Evolutionary conservation across 768 basidiomycete genomes (phyloP).

Genomic region (Trametes cinnabarina): DNA sequence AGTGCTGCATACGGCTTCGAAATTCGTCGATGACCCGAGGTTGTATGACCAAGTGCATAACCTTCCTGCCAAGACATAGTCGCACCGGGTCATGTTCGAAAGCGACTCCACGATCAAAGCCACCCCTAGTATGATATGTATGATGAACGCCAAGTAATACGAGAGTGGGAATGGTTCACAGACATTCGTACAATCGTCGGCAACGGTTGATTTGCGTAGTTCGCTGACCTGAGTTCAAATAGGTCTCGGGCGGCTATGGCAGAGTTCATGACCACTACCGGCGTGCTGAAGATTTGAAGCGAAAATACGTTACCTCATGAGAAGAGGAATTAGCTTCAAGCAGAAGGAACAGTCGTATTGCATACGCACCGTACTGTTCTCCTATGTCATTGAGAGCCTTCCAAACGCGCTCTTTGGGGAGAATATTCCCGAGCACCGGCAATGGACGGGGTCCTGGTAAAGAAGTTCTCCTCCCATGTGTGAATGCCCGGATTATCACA

Average conservation of each 20-base stretch:
- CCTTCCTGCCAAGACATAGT: neutral
- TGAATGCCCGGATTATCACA: too few species aligned
- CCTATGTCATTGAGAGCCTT: neutral
- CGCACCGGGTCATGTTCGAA: slow-evolving; percentile 6
- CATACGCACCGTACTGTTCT: neutral
- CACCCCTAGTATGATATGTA: neutral
- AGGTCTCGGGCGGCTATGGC: slow-evolving; percentile 29
- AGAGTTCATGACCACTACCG: slow-evolving; percentile 30
- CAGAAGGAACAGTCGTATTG: neutral
- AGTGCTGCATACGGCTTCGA: neutral
- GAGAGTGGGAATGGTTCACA: too few species aligned
- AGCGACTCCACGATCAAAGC: slow-evolving; percentile 12
- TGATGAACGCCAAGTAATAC: too few species aligned
- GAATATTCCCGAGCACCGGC: slow-evolving; percentile 1
- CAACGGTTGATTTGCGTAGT: slow-evolving; percentile 26
- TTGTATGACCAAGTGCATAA: slow-evolving; percentile 2
- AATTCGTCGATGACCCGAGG: neutral
- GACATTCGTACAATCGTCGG: slow-evolving; percentile 10
- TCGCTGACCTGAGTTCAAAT: slow-evolving; percentile 28
- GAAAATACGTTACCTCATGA: slow-evolving; percentile 20
- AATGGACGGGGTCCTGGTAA: neutral
- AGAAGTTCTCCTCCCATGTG: too few species aligned
- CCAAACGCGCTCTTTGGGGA: neutral
- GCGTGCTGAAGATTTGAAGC: slow-evolving; percentile 21
- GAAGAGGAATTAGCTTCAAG: neutral